These are phyloP conservation scores for Aspergillus sp. DNA, from an alignment of 2,329 filamentous ascomycete genomes.

Conservation along the genomic window DNA sequence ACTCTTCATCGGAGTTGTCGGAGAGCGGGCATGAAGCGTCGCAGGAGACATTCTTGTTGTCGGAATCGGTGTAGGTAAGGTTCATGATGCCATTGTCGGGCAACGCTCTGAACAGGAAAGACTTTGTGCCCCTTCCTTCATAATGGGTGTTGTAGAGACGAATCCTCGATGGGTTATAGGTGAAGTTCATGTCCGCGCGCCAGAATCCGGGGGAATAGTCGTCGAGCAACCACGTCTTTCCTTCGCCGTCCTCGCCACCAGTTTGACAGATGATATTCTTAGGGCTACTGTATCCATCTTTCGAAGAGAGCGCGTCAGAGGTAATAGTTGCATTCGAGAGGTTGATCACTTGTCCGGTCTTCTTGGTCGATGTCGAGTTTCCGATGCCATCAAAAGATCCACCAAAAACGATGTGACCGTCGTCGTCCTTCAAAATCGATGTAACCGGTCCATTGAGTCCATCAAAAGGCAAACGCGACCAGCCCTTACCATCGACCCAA, in stretches of 20 bases:
- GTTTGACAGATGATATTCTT: constrained; percentile 78
- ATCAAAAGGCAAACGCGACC: constrained; percentile 78
- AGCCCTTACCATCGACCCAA: constrained; percentile 65
- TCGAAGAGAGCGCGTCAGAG: constrained; percentile 55
- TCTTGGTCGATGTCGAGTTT: constrained; percentile 61
- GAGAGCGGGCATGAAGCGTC: constrained; percentile 82
- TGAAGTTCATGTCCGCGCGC: constrained; percentile 77
- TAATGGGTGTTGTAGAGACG: constrained; percentile 82
- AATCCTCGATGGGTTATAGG: constrained; percentile 80
- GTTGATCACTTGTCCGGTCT: constrained; percentile 74
- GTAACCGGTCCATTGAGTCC: constrained; percentile 92
- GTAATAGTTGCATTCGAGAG: constrained; percentile 72
- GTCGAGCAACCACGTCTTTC: constrained; percentile 75
- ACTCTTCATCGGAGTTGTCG: constrained; percentile 58
- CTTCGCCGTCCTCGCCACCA: constrained; percentile 59
- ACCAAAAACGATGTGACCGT: constrained; percentile 86
- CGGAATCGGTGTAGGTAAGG: constrained; percentile 79
- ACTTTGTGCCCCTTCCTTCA: constrained; percentile 80
- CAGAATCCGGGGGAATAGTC: constrained; percentile 75
- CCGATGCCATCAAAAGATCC: constrained; percentile 84
- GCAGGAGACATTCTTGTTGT: constrained; percentile 65
- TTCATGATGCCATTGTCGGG: constrained; percentile 94
- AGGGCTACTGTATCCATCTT: constrained; percentile 68
- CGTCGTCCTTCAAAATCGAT: constrained; percentile 73
- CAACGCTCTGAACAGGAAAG: constrained; percentile 78